A percentile compares a stretch with the other conserved stretches of the same genome.
Conservation (phyloP, 176 grass and related monocot genomes). For the Oryza nivara region DNA sequence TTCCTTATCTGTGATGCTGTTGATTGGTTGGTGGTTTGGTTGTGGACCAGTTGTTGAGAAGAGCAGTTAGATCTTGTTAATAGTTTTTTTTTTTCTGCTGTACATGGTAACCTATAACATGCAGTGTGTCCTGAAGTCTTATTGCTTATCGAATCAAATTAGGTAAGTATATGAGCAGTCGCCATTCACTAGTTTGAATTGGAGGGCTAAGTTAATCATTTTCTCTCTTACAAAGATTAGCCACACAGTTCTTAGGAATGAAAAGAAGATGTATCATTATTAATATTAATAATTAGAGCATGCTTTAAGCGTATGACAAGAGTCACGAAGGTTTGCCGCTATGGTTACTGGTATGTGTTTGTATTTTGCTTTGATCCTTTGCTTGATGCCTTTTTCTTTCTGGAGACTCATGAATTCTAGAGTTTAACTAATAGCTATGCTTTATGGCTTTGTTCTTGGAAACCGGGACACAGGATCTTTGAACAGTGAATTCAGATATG, state of each 20-base stretch:
- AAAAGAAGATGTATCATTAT: neutral
- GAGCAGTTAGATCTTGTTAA: constrained; percentile 19
- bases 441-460: neutral
- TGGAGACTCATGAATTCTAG: neutral
- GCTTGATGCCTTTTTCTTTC: neutral
- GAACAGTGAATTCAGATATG: neutral
- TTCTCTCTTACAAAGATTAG: neutral
- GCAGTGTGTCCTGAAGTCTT: neutral
- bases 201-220: neutral
- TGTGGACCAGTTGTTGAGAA: constrained; percentile 34
- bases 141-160: neutral
- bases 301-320: neutral
- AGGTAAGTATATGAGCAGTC: constrained; percentile 8
- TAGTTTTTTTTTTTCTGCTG: constrained; percentile 9
- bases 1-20: neutral
- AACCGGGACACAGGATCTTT: neutral
- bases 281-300: constrained; percentile 1
- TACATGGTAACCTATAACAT: constrained; percentile 21
- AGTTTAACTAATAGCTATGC: neutral
- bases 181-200: neutral
- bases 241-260: neutral
- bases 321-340: neutral
- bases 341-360: neutral
- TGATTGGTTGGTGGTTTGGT: constrained; percentile 25
- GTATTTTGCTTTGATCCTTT: neutral